phyloP scores from a whole-genome alignment of 768 basidiomycete species.

The Hericium rajendrae region DNA sequence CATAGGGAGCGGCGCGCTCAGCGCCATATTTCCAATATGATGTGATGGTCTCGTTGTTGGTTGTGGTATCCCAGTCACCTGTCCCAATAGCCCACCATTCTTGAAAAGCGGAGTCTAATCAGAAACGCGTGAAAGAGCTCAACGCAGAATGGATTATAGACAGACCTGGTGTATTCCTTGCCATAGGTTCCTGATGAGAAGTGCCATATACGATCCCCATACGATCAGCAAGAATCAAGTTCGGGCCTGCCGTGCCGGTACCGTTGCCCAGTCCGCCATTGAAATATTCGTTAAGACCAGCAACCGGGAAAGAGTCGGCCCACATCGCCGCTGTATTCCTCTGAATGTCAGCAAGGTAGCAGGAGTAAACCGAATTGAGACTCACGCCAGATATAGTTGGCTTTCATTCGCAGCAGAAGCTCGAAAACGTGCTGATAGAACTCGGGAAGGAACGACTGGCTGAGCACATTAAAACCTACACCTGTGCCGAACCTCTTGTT shows the following conservation, averaged over 20 bases:
- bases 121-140: too few species aligned
- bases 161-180: neutral
- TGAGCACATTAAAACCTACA: neutral
- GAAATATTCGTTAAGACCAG: neutral
- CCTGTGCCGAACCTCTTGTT: neutral
- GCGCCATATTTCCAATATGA: neutral
- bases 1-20: neutral
- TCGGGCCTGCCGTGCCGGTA: neutral
- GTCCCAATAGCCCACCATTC: neutral
- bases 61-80: neutral
- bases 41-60: neutral
- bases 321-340: neutral
- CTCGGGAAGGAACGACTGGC: neutral
- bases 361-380: neutral
- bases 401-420: neutral
- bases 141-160: neutral
- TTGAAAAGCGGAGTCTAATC: neutral
- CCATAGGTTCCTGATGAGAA: neutral
- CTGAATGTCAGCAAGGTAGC: neutral
- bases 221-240: neutral
- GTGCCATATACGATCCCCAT: neutral
- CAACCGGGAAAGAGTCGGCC: neutral
- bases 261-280: neutral
- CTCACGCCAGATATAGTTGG: neutral
- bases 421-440: neutral